Conservation (phyloP, 139 green algal species). For the Picochlorum sp. region DNA sequence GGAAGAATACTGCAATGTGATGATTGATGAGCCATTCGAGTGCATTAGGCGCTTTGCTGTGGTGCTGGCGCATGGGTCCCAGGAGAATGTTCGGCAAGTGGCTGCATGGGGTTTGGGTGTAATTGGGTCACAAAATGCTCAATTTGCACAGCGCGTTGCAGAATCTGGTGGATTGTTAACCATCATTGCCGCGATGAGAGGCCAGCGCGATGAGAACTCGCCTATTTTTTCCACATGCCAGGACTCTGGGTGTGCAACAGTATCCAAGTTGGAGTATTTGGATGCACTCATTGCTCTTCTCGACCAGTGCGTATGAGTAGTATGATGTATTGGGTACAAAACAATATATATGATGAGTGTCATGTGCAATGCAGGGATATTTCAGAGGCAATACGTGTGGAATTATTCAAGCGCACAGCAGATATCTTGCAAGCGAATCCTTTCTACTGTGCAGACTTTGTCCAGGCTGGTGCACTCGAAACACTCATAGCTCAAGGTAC, state of each 20-base stretch:
- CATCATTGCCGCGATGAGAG: neutral
- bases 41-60: slow-evolving; percentile 3
- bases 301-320: neutral
- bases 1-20: neutral
- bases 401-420: neutral
- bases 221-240: slow-evolving; percentile 17
- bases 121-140: neutral
- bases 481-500: neutral
- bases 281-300: slow-evolving; percentile 4
- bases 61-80: neutral
- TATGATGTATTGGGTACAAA: neutral
- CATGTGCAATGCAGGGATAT: neutral
- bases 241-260: neutral
- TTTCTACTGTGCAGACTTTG: slow-evolving; percentile 6
- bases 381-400: neutral
- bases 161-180: slow-evolving; percentile 1
- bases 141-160: neutral
- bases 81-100: neutral
- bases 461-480: slow-evolving; percentile 6
- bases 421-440: neutral
- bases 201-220: neutral
- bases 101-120: slow-evolving; percentile 22
- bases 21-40: neutral
- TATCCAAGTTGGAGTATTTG: slow-evolving; percentile 11
- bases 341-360: neutral